phyloP scores from a whole-genome alignment of 169 alveolate genomes.

The Eimeria praecox region DNA sequence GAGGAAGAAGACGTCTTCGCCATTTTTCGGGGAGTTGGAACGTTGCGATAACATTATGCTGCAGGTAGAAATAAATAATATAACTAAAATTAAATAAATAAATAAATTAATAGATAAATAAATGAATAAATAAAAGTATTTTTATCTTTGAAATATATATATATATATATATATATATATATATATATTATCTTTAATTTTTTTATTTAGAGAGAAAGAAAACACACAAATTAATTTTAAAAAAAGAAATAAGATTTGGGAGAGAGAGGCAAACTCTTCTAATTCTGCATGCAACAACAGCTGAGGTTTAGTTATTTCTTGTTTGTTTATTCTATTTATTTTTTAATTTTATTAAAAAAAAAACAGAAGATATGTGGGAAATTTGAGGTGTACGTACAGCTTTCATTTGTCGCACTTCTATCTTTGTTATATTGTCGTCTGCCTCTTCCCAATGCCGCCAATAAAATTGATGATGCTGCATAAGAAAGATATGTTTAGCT shows the following conservation, averaged over 20 bases:
- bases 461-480: conserved; percentile 47
- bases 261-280: too few relatives aligned
- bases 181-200: too few relatives aligned
- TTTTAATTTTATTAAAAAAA: too few relatives aligned
- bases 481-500: background rate
- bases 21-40: conserved; percentile 24
- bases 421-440: background rate
- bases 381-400: background rate
- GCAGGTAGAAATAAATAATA: background rate
- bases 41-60: background rate
- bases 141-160: too few relatives aligned
- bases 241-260: background rate
- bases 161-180: too few relatives aligned
- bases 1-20: background rate
- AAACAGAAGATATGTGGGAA: too few relatives aligned
- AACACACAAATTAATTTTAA: background rate
- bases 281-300: too few relatives aligned
- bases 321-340: too few relatives aligned
- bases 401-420: conserved; percentile 18
- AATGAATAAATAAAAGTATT: too few relatives aligned
- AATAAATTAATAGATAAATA: too few relatives aligned
- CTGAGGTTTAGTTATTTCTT: too few relatives aligned
- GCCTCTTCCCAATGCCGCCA: conserved; percentile 24
- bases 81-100: background rate
- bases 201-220: background rate